Conservation (phyloP, 441 rosid species). For the Jatropha multifida region DNA sequence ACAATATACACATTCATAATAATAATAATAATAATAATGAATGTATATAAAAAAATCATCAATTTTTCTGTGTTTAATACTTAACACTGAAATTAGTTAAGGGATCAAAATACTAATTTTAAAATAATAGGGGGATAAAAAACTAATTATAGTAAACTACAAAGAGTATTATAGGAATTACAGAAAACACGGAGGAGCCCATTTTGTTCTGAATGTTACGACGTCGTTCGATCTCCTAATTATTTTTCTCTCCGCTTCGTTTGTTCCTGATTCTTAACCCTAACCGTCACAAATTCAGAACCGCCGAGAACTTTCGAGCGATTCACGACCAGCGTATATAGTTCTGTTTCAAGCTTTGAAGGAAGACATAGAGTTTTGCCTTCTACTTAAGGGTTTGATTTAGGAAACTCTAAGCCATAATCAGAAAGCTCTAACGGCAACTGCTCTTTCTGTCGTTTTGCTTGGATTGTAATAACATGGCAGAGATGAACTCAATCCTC, state of each 20-base stretch:
- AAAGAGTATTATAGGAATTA: too few species aligned
- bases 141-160: too few species aligned
- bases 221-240: background rate
- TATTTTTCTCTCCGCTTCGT: background rate
- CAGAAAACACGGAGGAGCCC: too few species aligned
- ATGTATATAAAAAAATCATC: too few species aligned
- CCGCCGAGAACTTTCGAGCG: background rate
- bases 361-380: background rate
- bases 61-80: too few species aligned
- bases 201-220: background rate
- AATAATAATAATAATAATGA: background rate
- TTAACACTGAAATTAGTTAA: too few species aligned
- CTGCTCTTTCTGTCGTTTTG: background rate
- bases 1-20: background rate
- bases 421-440: background rate
- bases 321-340: background rate
- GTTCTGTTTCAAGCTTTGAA: background rate
- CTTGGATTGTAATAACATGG: background rate
- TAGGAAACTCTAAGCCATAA: too few species aligned
- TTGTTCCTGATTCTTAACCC: too few species aligned
- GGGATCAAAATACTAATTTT: too few species aligned
- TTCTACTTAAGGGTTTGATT: too few species aligned
- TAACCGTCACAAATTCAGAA: background rate
- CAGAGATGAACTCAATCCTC: slow-evolving; percentile 41
- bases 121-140: too few species aligned